phyloP scores from a whole-genome alignment of 2,329 filamentous ascomycete species.

The Colletotrichum tabaci region DNA sequence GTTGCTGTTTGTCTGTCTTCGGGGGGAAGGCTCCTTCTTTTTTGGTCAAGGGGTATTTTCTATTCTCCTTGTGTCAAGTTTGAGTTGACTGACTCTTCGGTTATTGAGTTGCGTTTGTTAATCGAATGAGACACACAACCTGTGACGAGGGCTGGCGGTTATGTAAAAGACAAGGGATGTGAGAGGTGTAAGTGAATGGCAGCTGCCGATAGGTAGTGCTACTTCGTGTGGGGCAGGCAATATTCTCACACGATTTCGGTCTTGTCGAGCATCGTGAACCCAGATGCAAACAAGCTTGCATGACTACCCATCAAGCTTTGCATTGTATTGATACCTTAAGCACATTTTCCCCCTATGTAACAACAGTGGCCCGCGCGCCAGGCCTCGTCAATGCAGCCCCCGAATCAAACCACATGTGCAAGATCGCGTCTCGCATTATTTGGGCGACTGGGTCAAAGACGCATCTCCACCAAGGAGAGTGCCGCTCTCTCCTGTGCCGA shows the following conservation, averaged over 20 bases:
- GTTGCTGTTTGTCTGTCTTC: conserved; percentile 5
- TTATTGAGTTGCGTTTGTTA: not conserved
- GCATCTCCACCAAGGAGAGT: conserved; percentile 49
- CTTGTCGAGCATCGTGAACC: not conserved
- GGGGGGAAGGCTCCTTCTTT: no score
- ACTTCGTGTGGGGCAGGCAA: not conserved
- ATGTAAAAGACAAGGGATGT: not conserved
- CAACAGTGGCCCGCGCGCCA: not conserved
- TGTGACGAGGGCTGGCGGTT: no score
- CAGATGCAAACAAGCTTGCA: not conserved
- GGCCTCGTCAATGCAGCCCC: not conserved
- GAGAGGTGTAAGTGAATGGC: not conserved
- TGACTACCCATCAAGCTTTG: not conserved
- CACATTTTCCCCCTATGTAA: not conserved
- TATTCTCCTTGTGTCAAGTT: not conserved
- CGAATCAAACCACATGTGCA: not conserved
- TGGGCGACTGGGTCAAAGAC: conserved; percentile 50
- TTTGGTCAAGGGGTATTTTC: no score
- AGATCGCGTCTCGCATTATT: conserved; percentile 40
- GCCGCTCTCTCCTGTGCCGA: conserved; percentile 48
- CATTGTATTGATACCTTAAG: not conserved
- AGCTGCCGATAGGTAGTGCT: not conserved
- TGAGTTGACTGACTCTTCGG: not conserved
- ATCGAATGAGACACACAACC: not conserved
- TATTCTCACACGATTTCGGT: not conserved